Conservation (phyloP, 208 protist genomes). For the Leishmania martiniquensis region DNA sequence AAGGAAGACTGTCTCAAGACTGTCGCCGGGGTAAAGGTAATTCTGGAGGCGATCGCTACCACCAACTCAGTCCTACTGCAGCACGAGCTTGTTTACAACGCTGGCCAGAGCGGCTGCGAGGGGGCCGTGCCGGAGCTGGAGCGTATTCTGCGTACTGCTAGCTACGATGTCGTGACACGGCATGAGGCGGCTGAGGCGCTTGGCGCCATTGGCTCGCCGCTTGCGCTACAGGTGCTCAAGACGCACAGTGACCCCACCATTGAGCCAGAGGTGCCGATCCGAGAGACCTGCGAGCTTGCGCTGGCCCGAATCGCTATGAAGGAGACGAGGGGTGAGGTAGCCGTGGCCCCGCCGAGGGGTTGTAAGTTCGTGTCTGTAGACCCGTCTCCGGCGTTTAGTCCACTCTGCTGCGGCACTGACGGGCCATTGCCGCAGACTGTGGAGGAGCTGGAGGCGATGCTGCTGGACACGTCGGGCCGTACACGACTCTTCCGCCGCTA, state of each 20-base stretch:
- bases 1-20: slow-evolving; percentile 80
- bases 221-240: slow-evolving; percentile 53
- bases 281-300: slow-evolving; percentile 96
- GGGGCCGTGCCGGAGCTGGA: slow-evolving; percentile 82
- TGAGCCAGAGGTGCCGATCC: slow-evolving; percentile 74
- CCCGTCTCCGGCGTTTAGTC: slow-evolving; percentile 88
- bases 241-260: slow-evolving; percentile 45
- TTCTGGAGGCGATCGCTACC: slow-evolving; percentile 77
- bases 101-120: slow-evolving; percentile 94
- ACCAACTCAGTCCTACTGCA: slow-evolving; percentile 95
- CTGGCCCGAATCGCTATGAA: slow-evolving; percentile 73
- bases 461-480: slow-evolving; percentile 66
- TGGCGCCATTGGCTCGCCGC: slow-evolving; percentile 76
- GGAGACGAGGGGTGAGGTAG: slow-evolving; percentile 55
- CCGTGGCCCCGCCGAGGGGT: slow-evolving; percentile 44
- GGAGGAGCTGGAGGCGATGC: slow-evolving; percentile 58
- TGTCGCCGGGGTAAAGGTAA: slow-evolving; percentile 46
- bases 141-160: slow-evolving; percentile 66
- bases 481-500: slow-evolving; percentile 94
- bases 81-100: slow-evolving; percentile 97
- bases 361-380: slow-evolving; percentile 92
- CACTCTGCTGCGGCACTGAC: slow-evolving; percentile 15
- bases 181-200: slow-evolving; percentile 97
- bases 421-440: slow-evolving; percentile 46
- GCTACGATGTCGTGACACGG: slow-evolving; percentile 95